Evolutionary conservation across 192 early-diverging fungal species (phyloP), one percentile per base, ranked within the genome.

Genomic region (Entophlyctis helioformis): DNA sequence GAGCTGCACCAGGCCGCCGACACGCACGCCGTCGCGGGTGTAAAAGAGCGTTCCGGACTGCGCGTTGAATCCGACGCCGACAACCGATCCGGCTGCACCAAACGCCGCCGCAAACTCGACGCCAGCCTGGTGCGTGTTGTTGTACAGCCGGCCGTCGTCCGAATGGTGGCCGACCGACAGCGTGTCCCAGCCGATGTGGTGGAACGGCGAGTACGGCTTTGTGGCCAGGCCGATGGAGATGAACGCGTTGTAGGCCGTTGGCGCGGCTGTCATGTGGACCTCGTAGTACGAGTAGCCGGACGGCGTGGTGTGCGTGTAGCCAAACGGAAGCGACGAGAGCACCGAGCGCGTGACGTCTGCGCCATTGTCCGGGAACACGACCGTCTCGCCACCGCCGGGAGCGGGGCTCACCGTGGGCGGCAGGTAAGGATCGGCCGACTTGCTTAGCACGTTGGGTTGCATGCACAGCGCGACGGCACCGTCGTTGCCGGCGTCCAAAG

Each of bases 131-230:
- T 24, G 13, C 31, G 12, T 13, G 22, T 11, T 21, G 28, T 54
- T 32, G 52, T 54, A 72, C 24, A 67, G 19, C 22, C 47, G 43
- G 24, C 65, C 70, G 50, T 72, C 70, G 53, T 72, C 70, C 13
- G 42, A 47, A 46, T 72, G 70, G 45, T 56, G 63, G 1, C 53
- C 70, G 26, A 72, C 25, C 6, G 38, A 46, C 20, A 57, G 43
- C 12, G 39, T 31, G 40, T 71, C 49, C 70, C 70, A 72, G 5
- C 70, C 70, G 29, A 68, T 60, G 28, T 68, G 59, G 20, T 62
- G 57, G 48, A 56, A 68, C 8, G 56, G 35, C 13, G 56, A 45
- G 48, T 60, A 72, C 8, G 70, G 70, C 31, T 35, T 29, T 1
- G 48, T 25, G 0, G 60, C 60, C 12, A 68, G 33, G 16, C 70